These are phyloP conservation scores for Irpex lacteus DNA, from an alignment of 1,284 basidiomycete species.

Conservation along the genomic window DNA sequence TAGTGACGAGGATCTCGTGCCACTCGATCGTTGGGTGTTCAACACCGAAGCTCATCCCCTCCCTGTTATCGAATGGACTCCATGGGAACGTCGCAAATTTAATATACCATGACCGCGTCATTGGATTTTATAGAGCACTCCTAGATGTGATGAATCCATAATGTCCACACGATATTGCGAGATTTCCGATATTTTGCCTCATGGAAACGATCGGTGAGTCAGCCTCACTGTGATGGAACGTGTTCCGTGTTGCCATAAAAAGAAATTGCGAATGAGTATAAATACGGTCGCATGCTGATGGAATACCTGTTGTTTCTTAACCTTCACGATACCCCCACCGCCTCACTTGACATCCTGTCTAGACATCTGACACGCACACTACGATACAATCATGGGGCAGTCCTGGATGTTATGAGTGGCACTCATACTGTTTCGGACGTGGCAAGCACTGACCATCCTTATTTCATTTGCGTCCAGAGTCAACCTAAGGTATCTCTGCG, in stretches of 20 bases:
- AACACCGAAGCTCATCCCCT: constrained; percentile 85
- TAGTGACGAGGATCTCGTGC: constrained; percentile 52
- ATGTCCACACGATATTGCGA: background rate
- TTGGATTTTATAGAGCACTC: background rate
- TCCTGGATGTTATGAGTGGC: background rate
- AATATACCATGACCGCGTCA: background rate
- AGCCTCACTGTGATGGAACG: background rate
- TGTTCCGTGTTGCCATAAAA: background rate
- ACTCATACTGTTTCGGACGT: background rate
- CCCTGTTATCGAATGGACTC: constrained; percentile 63
- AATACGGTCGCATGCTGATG: too few relatives aligned
- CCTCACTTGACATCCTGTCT: background rate
- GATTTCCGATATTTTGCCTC: background rate
- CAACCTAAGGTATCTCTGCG: background rate
- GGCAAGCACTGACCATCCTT: background rate
- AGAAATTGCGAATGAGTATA: too few relatives aligned
- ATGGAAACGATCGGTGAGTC: background rate
- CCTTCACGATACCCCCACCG: background rate
- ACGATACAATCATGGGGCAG: background rate
- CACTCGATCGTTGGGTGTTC: constrained; percentile 76
- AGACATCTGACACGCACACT: background rate
- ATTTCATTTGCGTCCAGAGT: background rate
- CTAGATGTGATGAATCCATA: background rate
- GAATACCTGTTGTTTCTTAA: too few relatives aligned
- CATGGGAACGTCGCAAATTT: constrained; percentile 19